phyloP scores from a whole-genome alignment of 495 filamentous ascomycete species.

The Entonaema liquescens region DNA sequence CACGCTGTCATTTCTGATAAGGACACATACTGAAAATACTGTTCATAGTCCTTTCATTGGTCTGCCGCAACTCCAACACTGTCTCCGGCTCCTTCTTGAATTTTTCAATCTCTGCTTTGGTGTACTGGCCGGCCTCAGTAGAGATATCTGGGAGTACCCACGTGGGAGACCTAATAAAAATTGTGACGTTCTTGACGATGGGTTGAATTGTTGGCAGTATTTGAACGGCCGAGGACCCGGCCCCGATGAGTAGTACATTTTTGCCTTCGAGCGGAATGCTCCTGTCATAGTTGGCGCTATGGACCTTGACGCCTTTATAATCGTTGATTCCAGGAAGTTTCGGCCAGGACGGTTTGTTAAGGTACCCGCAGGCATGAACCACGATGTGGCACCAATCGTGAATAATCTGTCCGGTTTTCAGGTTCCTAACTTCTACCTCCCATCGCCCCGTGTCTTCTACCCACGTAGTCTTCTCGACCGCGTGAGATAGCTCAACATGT shows the following conservation, averaged over 20 bases:
- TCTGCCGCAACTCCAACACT: conserved; percentile 57
- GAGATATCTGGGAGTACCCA: conserved; percentile 48
- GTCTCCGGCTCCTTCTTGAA: conserved; percentile 54
- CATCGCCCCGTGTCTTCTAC: conserved; percentile 51
- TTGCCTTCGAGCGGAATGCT: conserved; percentile 55
- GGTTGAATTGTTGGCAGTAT: conserved; percentile 59
- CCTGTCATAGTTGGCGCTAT: conserved; percentile 63
- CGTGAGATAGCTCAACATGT: conserved; percentile 53
- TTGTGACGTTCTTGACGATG: conserved; percentile 54
- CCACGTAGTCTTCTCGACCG: conserved; percentile 53
- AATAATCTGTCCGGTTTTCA: background rate
- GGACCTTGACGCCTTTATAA: conserved; percentile 64
- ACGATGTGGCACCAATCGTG: background rate
- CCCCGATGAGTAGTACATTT: conserved; percentile 63
- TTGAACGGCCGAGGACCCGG: conserved; percentile 59
- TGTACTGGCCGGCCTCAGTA: conserved; percentile 46
- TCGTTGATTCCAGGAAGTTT: conserved; percentile 61
- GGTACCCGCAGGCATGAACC: background rate
- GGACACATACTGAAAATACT: background rate
- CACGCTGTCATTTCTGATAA: background rate
- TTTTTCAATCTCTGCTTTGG: conserved; percentile 54
- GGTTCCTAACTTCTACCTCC: conserved; percentile 20
- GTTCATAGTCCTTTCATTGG: conserved; percentile 50
- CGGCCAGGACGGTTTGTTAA: conserved; percentile 51
- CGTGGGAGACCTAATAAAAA: conserved; percentile 51